phyloP scores from a whole-genome alignment of 129 eudicot genomes.

The Apium graveolens region DNA sequence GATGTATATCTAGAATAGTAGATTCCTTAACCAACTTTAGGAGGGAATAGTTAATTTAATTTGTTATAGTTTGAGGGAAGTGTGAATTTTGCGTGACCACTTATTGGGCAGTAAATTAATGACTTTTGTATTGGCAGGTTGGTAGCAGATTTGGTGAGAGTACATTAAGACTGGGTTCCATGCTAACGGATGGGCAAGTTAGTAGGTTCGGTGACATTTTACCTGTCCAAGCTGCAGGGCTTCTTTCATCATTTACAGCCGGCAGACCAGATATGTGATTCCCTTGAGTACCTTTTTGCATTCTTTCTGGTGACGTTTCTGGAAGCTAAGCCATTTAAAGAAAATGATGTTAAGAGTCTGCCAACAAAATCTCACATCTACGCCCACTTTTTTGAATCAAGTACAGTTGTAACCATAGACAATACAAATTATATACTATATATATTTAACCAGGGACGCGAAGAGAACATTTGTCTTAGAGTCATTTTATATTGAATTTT shows the following conservation, averaged over 20 bases:
- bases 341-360: neutral
- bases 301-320: neutral
- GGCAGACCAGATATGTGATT: conserved; percentile 50
- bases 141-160: conserved; percentile 99
- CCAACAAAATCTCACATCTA: neutral
- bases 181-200: conserved; percentile 87
- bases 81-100: neutral
- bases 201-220: conserved; percentile 92
- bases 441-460: neutral
- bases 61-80: neutral
- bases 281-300: neutral
- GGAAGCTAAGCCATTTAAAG: neutral
- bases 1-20: neutral
- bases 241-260: conserved; percentile 78
- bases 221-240: conserved; percentile 98
- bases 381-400: neutral
- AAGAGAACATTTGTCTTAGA: neutral
- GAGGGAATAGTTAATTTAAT: neutral
- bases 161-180: conserved; percentile 84
- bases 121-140: conserved; percentile 44
- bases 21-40: neutral
- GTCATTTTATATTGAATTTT: neutral
- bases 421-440: neutral
- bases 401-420: conserved; percentile 2
- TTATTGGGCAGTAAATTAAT: neutral